Evolutionary conservation across 129 eudicot species (phyloP), one percentile per base, ranked within the genome.

Genomic region (Apium graveolens): DNA sequence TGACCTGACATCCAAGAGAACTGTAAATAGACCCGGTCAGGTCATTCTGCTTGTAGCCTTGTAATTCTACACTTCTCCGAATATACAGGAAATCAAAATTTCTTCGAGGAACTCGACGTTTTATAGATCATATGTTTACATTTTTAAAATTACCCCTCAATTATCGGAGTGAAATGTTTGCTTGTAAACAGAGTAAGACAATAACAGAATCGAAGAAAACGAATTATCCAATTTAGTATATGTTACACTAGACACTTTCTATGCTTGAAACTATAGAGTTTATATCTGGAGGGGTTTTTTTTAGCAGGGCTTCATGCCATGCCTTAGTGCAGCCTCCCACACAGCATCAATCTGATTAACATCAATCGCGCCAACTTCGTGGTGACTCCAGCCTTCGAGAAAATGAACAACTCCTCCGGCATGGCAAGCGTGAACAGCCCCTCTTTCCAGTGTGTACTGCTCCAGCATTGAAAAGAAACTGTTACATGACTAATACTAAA

Each of bases 351-450:
- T 82, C 74, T 80, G 89, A 77, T 90, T 91, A 21, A 95, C 98
- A 53, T 88, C 80, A 24, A 95, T 83, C 4, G 97, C 92, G 39
- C 98, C 98, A 29, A 95, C 98, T 78, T 95, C 96, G 73, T 95
- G 92, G 82, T 91, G 98, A 51, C 75, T 78, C 98, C 98, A 95
- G 29, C 94, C 97, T 88, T 95, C 96, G 24, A 95, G 96, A 76
- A 86, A 73, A 88, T 94, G 98, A 68, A 94, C 96, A 27, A 94
- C 85, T 43, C 97, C 97, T 27, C 98, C 98, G 11, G 96, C 96
- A 75, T 95, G 98, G 86, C 98, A 95, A 68, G 98, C 98, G 45
- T 95, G 98, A 38, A 95, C 94, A 72, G 86, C 88, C 11, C 98
- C 97, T 88, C 98, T 91, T 75, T 77, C 96, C 91, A 95, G 80